Conservation (phyloP, 768 basidiomycete genomes). For the Rhodotorula toruloides region DNA sequence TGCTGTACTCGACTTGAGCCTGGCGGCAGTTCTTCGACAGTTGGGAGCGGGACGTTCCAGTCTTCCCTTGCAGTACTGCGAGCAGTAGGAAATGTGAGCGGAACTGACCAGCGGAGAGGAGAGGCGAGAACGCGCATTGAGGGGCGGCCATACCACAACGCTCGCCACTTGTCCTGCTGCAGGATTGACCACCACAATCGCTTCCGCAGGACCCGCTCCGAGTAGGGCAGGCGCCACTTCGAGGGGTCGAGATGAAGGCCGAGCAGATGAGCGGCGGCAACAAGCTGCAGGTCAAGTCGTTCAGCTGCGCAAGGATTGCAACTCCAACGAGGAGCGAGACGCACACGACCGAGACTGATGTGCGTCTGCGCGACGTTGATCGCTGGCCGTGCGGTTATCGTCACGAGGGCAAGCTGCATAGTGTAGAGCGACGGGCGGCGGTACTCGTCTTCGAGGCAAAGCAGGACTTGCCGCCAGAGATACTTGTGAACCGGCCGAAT, state of each 20-base stretch:
- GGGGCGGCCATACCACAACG: conserved; percentile 1
- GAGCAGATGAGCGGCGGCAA: conserved; percentile 33
- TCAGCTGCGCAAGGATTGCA: too few relatives aligned
- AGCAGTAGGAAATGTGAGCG: neutral
- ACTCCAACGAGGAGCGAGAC: too few relatives aligned
- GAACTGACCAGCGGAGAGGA: neutral
- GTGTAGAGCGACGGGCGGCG: conserved; percentile 27
- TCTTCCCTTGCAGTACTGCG: neutral
- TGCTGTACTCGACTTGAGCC: neutral
- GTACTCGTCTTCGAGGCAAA: conserved; percentile 4
- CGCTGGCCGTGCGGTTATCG: conserved; percentile 21
- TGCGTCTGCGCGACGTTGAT: conserved; percentile 31
- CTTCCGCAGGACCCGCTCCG: conserved; percentile 24
- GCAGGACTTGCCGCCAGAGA: neutral
- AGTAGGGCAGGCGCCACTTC: conserved; percentile 18
- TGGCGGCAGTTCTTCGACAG: neutral
- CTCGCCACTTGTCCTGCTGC: conserved; percentile 25
- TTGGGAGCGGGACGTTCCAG: conserved; percentile 13
- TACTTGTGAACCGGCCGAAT: neutral
- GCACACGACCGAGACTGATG: conserved; percentile 19
- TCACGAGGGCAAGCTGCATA: conserved; percentile 26
- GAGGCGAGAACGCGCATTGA: neutral
- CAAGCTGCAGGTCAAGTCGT: neutral
- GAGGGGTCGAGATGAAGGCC: conserved; percentile 36
- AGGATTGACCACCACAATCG: conserved; percentile 34